Evolutionary conservation across 1,284 basidiomycete species (phyloP), one percentile per base, ranked within the genome.

Genomic region (Porodaedalea pini): DNA sequence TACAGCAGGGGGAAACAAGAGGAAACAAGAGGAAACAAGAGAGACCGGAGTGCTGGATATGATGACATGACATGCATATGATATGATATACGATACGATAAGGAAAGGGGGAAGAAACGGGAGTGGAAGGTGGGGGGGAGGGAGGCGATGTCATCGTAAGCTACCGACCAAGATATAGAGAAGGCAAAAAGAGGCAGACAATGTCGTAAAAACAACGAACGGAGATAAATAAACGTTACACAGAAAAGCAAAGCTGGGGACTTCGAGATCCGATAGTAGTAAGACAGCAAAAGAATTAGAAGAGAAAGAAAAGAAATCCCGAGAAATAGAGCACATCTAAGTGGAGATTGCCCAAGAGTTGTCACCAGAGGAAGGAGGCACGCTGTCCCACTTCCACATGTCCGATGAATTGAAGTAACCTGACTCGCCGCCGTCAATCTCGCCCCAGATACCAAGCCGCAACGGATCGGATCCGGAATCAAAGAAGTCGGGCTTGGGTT

Each of bases 311-410:
- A 51, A 55, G 25, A 34, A 48, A 48, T 13, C 23, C 41, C 25
- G 31, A 37, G 53, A 31, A 50, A 27, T 11, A 41, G 6, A 45
- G 29, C 75, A 80, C 51, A 60, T 57, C 56, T 57, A 70, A 64
- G 77, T 79, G 68, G 76, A 83, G 62, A 89, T 82, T 34, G 84
- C 84, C 88, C 88, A 90, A 23, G 85, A 77, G 67, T 81, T 83
- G 4, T 90, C 88, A 58, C 77, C 67, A 32, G 79, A 70, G 56
- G 56, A 40, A 31, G 56, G 43, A 29, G 77, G 70, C 84, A 89
- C 87, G 60, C 77, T 76, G 57, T 88, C 87, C 82, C 83, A 90
- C 71, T 86, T 90, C 83, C 83, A 90, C 53, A 77, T 76, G 54
- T 73, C 76, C 34, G 76, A 62, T 60, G 63, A 60, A 56, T 85